phyloP scores from a whole-genome alignment of 2,329 filamentous ascomycete genomes.

The Blastomyces emzantsi region DNA sequence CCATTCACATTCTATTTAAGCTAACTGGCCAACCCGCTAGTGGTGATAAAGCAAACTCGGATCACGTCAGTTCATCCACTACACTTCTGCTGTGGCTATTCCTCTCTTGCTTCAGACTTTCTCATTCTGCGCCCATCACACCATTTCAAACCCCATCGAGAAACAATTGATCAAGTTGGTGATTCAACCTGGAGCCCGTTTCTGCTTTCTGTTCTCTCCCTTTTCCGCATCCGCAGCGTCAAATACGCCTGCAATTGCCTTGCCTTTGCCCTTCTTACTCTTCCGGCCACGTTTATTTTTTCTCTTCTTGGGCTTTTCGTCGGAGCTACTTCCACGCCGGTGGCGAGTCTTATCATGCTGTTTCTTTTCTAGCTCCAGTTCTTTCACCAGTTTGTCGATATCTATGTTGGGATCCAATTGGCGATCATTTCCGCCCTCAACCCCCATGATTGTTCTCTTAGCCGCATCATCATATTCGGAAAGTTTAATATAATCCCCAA shows the following conservation, averaged over 20 bases:
- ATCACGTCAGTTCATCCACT: background rate
- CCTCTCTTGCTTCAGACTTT: background rate
- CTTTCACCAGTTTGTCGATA: slow-evolving; percentile 1
- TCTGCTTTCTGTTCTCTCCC: background rate
- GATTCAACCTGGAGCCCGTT: background rate
- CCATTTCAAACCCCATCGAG: background rate
- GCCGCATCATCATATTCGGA: slow-evolving; percentile 14
- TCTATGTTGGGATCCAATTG: background rate
- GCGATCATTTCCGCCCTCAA: background rate
- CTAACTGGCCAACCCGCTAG: background rate
- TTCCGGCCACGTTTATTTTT: background rate
- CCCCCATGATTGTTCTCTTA: slow-evolving; percentile 10
- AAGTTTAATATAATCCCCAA: slow-evolving; percentile 7
- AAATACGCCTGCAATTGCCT: background rate
- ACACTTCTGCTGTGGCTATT: background rate
- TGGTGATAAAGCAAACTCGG: background rate
- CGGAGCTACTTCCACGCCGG: background rate
- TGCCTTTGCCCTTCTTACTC: background rate
- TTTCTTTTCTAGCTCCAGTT: slow-evolving; percentile 4
- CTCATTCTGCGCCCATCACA: background rate
- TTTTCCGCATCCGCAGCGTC: background rate
- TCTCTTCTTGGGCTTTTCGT: slow-evolving; percentile 8
- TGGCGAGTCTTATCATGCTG: slow-evolving; percentile 1
- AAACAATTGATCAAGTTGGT: background rate
- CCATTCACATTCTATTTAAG: background rate